Conservation (phyloP, 179 eudicot species). For the Vitellaria paradoxa region DNA sequence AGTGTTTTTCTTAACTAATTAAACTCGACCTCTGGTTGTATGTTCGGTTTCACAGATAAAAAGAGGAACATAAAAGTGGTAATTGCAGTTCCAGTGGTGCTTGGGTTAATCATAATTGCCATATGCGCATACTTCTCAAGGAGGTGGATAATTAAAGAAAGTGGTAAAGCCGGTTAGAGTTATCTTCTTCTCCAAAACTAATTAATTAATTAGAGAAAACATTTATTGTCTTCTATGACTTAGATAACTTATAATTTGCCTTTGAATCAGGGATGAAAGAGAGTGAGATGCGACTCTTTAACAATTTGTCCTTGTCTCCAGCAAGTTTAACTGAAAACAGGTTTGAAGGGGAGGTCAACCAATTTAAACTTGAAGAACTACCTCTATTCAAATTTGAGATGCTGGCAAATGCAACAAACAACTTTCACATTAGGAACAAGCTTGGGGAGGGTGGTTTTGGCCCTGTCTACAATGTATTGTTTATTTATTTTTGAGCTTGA, state of each 20-base stretch:
- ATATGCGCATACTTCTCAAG: constrained; percentile 4
- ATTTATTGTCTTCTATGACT: background rate
- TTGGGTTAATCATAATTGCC: background rate
- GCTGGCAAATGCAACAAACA: constrained; percentile 31
- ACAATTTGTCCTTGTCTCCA: background rate
- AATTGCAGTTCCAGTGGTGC: background rate
- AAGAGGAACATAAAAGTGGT: background rate
- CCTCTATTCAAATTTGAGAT: constrained; percentile 26
- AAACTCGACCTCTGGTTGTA: background rate
- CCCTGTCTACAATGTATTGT: constrained; percentile 38
- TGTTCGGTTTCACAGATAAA: constrained; percentile 19
- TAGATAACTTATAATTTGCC: background rate
- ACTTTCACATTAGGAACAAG: constrained; percentile 24
- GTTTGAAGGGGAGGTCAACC: background rate
- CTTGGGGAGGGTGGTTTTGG: constrained; percentile 52
- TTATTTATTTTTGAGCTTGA: background rate
- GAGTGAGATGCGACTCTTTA: background rate
- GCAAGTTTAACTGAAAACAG: background rate
- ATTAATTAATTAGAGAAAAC: too few relatives aligned
- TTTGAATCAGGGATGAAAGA: constrained; percentile 16
- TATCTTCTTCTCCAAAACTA: background rate
- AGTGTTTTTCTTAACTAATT: background rate
- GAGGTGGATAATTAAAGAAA: constrained; percentile 19
- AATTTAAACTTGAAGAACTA: constrained; percentile 36
- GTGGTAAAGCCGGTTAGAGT: constrained; percentile 17